Base-by-base conservation (phyloP, 1,284 basidiomycete genomes). In the Taiwanofungus camphoratus region DNA sequence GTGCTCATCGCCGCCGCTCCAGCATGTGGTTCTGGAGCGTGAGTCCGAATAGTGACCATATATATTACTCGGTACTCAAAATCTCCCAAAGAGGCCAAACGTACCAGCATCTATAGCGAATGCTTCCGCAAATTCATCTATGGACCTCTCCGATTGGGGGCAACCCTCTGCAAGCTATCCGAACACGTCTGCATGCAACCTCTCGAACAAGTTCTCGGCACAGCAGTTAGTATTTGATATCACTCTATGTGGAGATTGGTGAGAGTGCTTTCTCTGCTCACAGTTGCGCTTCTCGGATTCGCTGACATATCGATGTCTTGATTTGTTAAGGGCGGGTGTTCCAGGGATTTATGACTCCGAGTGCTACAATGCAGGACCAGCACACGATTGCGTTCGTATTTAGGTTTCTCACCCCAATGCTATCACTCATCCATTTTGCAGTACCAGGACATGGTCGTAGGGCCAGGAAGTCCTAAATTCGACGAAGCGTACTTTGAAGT, bases 11-110 rank as follows among this genome's bases (percentile, higher is more conserved):
- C 20, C 30, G 15, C 23, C 23, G 23, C n/a, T 20, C n/a, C 43
- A 73, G 71, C 54, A 75, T 87, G 22, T 91, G 87, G 87, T 90
- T 84, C 62, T 84, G 82, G 76, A 74, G 74, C 42, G 84, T 86
- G 52, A 56, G 82, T 68, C 7, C 36, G 15, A 8, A 18, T 41
- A 16, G 11, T 21, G 13, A 39, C 13, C 21, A 23, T 33, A 8
- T 26, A 29, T n/a, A 27, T 46, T 52, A 43, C 15, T 20, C 30
- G 20, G 41, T 50, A 18, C 26, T 39, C 9, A 29, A 11, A n/a
- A 29, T 29, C 26, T 29, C 26, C 26, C 26, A 46, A 23, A 74
- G 71, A 55, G 74, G 48, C 40, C 67, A 41, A 45, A 73, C 48
- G 45, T 76, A 20, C 68, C 78, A 47, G 55, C 66, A 46, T 64